These are phyloP conservation scores for Camellia japonica DNA, from an alignment of 148 eudicot species.

Conservation along the genomic window DNA sequence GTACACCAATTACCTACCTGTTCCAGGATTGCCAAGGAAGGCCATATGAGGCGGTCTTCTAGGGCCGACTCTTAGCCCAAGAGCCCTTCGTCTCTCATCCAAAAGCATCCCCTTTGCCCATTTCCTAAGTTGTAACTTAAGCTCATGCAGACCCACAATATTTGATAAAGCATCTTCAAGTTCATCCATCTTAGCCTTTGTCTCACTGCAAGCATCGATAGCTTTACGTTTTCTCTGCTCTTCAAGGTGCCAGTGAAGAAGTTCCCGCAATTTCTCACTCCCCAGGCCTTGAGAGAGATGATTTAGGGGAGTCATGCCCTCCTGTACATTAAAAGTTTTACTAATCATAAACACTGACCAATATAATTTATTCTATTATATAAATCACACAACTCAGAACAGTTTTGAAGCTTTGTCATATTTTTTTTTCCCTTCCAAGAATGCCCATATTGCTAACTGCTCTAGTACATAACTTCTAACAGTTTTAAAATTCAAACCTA, in stretches of 20 bases:
- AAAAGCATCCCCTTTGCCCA: constrained; percentile 99
- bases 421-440: no score
- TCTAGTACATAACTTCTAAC: no score
- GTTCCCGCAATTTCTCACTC: constrained; percentile 63
- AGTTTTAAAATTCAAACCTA: no score
- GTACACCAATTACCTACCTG: constrained; percentile 52
- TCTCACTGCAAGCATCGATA: constrained; percentile 86
- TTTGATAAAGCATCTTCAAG: constrained; percentile 70
- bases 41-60: constrained; percentile 99
- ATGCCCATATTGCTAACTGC: no score
- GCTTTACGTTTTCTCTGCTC: constrained; percentile 84
- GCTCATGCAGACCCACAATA: constrained; percentile 79
- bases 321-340: constrained; percentile 46
- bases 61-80: constrained; percentile 85
- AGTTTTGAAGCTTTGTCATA: no score
- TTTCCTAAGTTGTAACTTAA: constrained; percentile 80
- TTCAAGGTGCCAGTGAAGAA: constrained; percentile 59
- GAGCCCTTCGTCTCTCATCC: constrained; percentile 96
- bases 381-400: no score
- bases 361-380: neutral
- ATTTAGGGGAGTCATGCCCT: constrained; percentile 77
- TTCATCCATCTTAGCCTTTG: constrained; percentile 94
- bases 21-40: constrained; percentile 97
- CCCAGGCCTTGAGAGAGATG: constrained; percentile 87
- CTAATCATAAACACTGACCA: constrained; percentile 5